Base-by-base conservation (phyloP, 2,329 filamentous ascomycete species). In the Neocucurbitaria cava region DNA sequence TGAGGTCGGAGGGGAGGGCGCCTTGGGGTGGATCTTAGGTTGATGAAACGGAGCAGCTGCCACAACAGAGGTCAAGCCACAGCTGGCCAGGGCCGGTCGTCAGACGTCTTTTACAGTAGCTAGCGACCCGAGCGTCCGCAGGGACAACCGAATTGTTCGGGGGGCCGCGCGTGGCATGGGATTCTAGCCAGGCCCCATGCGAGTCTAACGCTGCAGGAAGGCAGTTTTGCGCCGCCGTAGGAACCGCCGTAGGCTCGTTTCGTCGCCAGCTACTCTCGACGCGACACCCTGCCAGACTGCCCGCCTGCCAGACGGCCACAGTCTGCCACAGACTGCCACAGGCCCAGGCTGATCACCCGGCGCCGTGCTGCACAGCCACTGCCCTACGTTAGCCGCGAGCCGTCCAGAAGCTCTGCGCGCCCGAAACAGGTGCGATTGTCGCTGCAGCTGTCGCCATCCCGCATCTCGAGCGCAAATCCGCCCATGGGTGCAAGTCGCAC, bases 71-170 rank as follows among this genome's bases (percentile, higher is more conserved):
- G 64, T 73, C 70, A 73, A 73, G 70, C 70, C 71, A 72, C 71
- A 73, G 62, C 26, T 47, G 53, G 54, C 54, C 52, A 58, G 64
- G 66, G 64, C 61, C 54, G 56, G 60, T 58, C 59, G 68, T 68
- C 66, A 69, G 70, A 65, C 69, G 68, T 5, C 72, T 68, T 73
- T 73, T 71, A n/a, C n/a, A n/a, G n/a, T 72, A 74, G 69, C 67
- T 74, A 68, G 68, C 63, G 59, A 64, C 51, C 47, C 49, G 58
- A 63, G 64, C 58, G 46, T 59, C 47, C 46, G 45, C 59, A 51
- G 51, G 48, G 56, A 50, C 55, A 62, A 62, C 62, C 60, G 58
- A 58, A 62, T 58, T 56, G 51, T 44, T 42, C 44, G 50, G 54
- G 64, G 52, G 64, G 58, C 62, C 62, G 66, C 64, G 65, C 65